Base-by-base conservation (phyloP, 192 early-diverging fungal genomes). In the Backusella luteola region DNA sequence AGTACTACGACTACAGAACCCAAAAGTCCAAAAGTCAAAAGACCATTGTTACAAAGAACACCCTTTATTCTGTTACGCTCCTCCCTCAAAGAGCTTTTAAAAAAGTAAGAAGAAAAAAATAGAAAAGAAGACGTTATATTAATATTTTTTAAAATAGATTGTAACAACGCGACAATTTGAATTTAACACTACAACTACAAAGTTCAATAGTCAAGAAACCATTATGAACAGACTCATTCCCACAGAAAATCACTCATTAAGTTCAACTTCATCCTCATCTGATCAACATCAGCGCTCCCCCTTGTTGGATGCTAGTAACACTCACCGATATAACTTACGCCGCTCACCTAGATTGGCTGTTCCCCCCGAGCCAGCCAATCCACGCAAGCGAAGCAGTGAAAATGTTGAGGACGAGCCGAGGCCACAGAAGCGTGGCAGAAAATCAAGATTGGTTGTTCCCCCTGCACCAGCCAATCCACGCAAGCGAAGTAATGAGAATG, bases 11-110 rank as follows among this genome's bases (percentile, higher is more conserved):
- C n/a, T n/a, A n/a, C n/a, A n/a, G n/a, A n/a, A n/a, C n/a, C n/a
- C n/a, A n/a, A n/a, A n/a, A n/a, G n/a, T n/a, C n/a, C n/a, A n/a
- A n/a, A n/a, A n/a, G n/a, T n/a, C n/a, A n/a, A n/a, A n/a, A n/a
- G n/a, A n/a, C n/a, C n/a, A n/a, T n/a, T n/a, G n/a, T n/a, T n/a
- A n/a, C n/a, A n/a, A n/a, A n/a, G n/a, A n/a, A n/a, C n/a, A n/a
- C n/a, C n/a, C n/a, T n/a, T n/a, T n/a, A 32, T 2, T 82, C 72
- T 88, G 86, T 72, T 81, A 79, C 46, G 75, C 79, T 67, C 81
- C 84, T 32, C 67, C 71, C 4, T 46, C 84, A 0, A 41, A 75
- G 8, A 69, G 41, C 32, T 32, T 2, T 32, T 32, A 32, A 32
- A 6, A 56, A 76, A 71, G 87, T 88, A 85, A 78, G 32, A 32